Base-by-base conservation (phyloP, 371 early-diverging fungal genomes). In the Mucor velutinosus region DNA sequence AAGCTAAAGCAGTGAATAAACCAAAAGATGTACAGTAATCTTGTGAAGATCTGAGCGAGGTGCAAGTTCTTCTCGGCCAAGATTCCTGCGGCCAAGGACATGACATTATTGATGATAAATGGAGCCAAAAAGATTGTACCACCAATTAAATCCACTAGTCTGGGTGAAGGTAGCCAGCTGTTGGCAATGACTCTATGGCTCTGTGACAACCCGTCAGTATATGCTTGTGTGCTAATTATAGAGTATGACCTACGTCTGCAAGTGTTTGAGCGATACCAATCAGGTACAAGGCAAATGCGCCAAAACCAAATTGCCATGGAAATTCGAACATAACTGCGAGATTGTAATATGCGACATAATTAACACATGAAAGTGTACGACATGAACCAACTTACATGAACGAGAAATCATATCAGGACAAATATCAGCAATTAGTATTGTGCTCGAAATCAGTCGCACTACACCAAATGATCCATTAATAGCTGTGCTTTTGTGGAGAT, bases 151-250 rank as follows among this genome's bases (percentile, higher is more conserved):
- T 82, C 80, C 6, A 80, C 83, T 30, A 76, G 11, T 27, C 25
- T 33, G 11, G 83, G 75, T 1, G 80, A 77, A n/a, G 83, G 83
- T 14, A 82, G n/a, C 83, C 83, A 82, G 32, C 77, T 78, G 12
- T 64, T 76, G 11, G 80, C 71, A 53, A 82, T 67, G 0, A 75
- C 75, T 70, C 70, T 73, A 43, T 82, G 83, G 55, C 78, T 80
- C 83, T 82, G 70, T 23, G 39, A 14, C 25, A 7, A 49, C 25
- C 1, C 4, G 45, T 51, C 51, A 51, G 51, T 27, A 35, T 4
- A 21, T 5, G 58, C 8, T 30, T 59, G 23, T 15, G 8, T 41
- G 37, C 11, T 37, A 12, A 45, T 1, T 2, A 19, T 45, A 6
- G 19, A n/a, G 8, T 1, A 4, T 17, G 19, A 23, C 66, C 67